Base-by-base conservation (phyloP, 2,329 filamentous ascomycete genomes). In the Epichloe baconii region DNA sequence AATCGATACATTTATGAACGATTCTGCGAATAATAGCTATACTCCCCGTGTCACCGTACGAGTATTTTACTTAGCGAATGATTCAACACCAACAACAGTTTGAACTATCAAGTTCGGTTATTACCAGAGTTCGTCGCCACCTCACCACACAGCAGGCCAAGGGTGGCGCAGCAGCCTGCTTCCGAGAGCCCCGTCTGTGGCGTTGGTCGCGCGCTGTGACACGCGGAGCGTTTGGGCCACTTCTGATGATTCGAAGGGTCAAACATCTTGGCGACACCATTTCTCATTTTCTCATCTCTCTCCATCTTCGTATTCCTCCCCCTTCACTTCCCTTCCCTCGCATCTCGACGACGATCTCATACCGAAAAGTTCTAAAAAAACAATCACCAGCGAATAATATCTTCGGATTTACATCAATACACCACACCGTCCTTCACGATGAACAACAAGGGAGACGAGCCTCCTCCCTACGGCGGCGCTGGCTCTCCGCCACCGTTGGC, bases 371-470 rank as follows among this genome's bases (percentile, higher is more conserved):
- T 2, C 5, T 5, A n/a, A 4, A 47, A 10, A 10, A 38, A 17
- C 14, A 38, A 38, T 11, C 10, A 31, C 3, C 10, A 38, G 36
- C 11, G 26, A 21, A 46, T 37, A 14, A 19, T 23, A 12, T 17
- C 3, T 21, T 7, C n/a, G n/a, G n/a, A n/a, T 6, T 26, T 8
- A 6, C 2, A 37, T 38, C 12, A 19, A 19, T 23, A 34, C n/a
- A 34, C 26, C 17, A 21, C 41, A 15, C 11, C 38, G 35, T 26
- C 21, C 37, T 53, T 26, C 56, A 56, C 34, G 38, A 76, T 75
- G 72, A 66, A 71, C 50, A 61, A 66, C 58, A 75, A 77, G 61
- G 59, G 67, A 63, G 72, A 76, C 50, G 65, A 72, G 36, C 76
- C 76, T 49, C 75, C 75, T 26, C 70, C 73, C 43, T 77, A 78